Percentiles rank a stretch among this genome's conserved stretches.
Conservation (phyloP, 139 green algal species). For the Pseudopediastrum boryanum region DNA sequence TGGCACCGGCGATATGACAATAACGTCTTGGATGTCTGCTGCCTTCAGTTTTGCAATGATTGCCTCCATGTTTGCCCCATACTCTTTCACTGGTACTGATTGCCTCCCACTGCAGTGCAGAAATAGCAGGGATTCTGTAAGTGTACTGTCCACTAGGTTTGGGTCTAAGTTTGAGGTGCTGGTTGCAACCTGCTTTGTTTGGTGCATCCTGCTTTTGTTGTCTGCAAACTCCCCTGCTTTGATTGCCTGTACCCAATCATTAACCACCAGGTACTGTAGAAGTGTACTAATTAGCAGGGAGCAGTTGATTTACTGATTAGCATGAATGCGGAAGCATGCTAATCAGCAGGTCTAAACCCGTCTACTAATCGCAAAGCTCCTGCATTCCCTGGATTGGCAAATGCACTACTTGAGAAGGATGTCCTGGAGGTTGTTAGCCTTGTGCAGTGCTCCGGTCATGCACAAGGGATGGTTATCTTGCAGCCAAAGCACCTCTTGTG, state of each 20-base stretch:
- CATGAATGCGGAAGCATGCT: too few species aligned
- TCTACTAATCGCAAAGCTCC: too few species aligned
- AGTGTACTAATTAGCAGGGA: too few species aligned
- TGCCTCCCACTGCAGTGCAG: background rate
- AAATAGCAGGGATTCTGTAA: background rate
- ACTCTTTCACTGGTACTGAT: slow-evolving; percentile 2
- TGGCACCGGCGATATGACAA: slow-evolving; percentile 17
- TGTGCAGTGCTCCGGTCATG: too few species aligned
- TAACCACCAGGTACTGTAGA: background rate
- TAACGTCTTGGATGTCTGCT: background rate
- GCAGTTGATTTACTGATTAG: too few species aligned
- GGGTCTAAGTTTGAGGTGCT: background rate
- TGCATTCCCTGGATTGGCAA: too few species aligned
- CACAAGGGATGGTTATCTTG: too few species aligned
- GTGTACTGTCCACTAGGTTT: background rate
- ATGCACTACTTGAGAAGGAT: too few species aligned
- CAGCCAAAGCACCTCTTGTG: too few species aligned
- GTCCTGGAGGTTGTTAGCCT: too few species aligned
- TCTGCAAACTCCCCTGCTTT: background rate
- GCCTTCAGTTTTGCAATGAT: background rate
- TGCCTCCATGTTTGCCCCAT: background rate
- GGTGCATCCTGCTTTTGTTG: background rate
- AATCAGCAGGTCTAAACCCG: too few species aligned
- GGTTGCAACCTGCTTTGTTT: background rate
- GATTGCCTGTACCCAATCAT: background rate